phyloP scores from a whole-genome alignment of 495 filamentous ascomycete species.

The Lasiosphaeriaceae sp. region DNA sequence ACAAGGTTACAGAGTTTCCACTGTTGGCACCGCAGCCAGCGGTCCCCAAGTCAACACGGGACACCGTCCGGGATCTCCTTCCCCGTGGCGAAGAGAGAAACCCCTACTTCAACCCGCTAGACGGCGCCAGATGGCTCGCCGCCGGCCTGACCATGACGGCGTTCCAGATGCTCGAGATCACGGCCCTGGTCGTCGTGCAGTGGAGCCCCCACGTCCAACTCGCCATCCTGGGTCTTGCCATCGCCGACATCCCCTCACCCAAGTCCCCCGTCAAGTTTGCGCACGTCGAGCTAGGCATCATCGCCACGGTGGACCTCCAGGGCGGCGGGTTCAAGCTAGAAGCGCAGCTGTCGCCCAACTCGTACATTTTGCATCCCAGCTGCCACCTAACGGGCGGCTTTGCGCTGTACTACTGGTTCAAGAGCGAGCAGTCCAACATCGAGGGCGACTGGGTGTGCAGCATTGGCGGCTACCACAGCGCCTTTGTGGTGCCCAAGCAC shows the following conservation, averaged over 20 bases:
- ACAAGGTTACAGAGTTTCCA: neutral
- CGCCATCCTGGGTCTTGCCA: neutral
- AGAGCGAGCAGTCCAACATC: neutral
- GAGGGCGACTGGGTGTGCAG: neutral
- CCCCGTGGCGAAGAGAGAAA: no score
- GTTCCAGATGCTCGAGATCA: no score
- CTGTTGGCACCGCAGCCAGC: no score
- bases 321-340: neutral
- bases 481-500: neutral
- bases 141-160: no score
- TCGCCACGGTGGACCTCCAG: neutral
- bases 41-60: neutral
- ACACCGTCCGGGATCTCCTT: no score
- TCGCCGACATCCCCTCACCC: neutral
- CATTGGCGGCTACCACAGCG: slow-evolving; percentile 1
- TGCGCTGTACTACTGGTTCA: neutral
- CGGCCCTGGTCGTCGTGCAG: neutral
- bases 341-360: slow-evolving; percentile 8
- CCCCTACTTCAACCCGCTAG: no score
- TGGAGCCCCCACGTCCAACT: neutral
- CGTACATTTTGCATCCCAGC: neutral
- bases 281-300: neutral
- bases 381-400: neutral
- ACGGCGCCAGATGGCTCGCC: no score
- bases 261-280: neutral